Evolutionary conservation across 108 stramenopile genomes (phyloP), one percentile per base, ranked within the genome.

Genomic region (Skeletonema potamos): DNA sequence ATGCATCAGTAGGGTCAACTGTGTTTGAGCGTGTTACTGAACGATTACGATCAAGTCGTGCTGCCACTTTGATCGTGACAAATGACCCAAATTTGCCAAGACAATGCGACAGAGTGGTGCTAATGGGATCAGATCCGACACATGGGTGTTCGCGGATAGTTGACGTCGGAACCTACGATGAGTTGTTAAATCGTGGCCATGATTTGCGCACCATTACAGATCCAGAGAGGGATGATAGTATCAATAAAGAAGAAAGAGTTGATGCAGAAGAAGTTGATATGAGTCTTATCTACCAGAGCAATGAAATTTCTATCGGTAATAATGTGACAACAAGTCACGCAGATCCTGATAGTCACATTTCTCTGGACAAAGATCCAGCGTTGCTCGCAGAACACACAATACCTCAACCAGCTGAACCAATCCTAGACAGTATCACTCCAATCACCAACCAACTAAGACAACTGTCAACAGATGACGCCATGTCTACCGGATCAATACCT

Each of bases 401-500:
- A n/a, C 73, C 66, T 20, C 51, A 56, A 41, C 17, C 75, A 41
- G 61, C 57, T 20, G 72, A 68, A 46, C 63, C 68, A 54, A 68
- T 11, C 3, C 58, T 66, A 56, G 51, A 64, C 51, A 11, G 18
- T 41, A 3, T 62, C 27, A 3, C 41, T 5, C 15, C 46, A 33
- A 3, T 41, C 26, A 33, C 20, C 0, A 34, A 41, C 22, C 27
- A 46, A 51, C 70, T 60, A 72, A 74, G 59, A 22, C 58, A 85
- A 22, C 18, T 82, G 15, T 90, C 92, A 1, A 75, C 80, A 0
- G 92, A 93, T 66, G 92, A 93, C 54, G 73, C 41, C 8, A 93
- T 93, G 89, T 84, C 86, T n/a, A 79, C 86, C 13, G 87, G 86
- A 61, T 86, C 89, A 41, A 87, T 95, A 11, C 87, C 89, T n/a